Conservation (phyloP, 768 basidiomycete genomes). For the Naganishia onofrii region DNA sequence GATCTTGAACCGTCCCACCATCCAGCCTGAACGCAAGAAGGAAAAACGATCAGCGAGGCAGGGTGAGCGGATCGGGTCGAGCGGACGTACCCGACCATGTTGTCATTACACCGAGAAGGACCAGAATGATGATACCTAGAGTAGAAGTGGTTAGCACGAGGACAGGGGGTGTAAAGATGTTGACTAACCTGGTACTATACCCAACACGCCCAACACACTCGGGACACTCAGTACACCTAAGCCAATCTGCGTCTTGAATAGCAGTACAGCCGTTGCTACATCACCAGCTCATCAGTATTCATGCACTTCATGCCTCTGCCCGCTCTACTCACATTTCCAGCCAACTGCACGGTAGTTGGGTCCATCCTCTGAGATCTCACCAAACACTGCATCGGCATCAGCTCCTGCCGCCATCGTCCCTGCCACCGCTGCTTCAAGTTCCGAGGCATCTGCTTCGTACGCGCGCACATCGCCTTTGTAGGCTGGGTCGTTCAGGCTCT, state of each 20-base stretch:
- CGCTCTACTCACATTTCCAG: slow-evolving; percentile 7
- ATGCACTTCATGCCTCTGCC: neutral
- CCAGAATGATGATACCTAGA: slow-evolving; percentile 4
- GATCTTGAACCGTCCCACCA: slow-evolving; percentile 20
- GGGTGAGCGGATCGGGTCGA: neutral
- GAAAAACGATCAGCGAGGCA: too few species aligned
- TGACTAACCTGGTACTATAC: slow-evolving; percentile 17
- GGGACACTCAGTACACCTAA: slow-evolving; percentile 10
- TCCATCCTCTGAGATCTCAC: neutral
- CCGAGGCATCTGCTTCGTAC: slow-evolving; percentile 5
- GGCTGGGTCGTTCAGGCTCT: neutral
- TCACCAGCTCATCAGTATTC: neutral
- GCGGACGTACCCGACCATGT: neutral
- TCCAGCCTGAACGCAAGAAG: slow-evolving; percentile 10
- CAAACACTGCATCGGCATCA: slow-evolving; percentile 14
- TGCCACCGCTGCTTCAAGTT: slow-evolving; percentile 3
- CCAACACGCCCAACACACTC: slow-evolving; percentile 1
- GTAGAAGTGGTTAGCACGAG: neutral
- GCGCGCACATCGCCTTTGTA: neutral
- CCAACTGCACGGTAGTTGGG: slow-evolving; percentile 8
- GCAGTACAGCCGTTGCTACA: slow-evolving; percentile 15
- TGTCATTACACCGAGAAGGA: slow-evolving; percentile 5
- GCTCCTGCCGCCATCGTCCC: slow-evolving; percentile 3
- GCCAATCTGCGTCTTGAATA: slow-evolving; percentile 24
- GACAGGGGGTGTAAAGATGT: neutral